These are phyloP conservation scores for Lachancea kluyveri DNA, from an alignment of 805 yeast genomes.

Conservation along the genomic window DNA sequence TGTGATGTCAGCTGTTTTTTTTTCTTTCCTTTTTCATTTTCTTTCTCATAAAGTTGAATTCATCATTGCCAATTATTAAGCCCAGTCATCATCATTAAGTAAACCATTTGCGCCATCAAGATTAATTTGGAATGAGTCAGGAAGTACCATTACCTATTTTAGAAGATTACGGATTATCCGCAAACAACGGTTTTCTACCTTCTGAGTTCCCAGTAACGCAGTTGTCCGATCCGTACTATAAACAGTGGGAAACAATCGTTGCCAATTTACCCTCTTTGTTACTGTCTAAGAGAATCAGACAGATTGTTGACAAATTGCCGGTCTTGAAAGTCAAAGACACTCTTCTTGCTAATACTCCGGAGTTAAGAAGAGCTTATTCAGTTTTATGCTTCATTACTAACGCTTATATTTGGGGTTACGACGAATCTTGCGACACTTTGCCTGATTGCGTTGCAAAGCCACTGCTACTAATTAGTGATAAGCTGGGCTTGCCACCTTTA, in stretches of 20 bases:
- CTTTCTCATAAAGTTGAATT: no score
- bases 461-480: slow-evolving; percentile 48
- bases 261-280: slow-evolving; percentile 66
- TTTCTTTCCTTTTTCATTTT: no score
- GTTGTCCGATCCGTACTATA: slow-evolving; percentile 56
- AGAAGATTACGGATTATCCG: slow-evolving; percentile 64
- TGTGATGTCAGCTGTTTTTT: no score
- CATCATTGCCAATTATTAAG: no score
- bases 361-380: slow-evolving; percentile 75
- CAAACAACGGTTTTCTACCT: slow-evolving; percentile 75
- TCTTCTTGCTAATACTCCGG: slow-evolving; percentile 33
- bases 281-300: slow-evolving; percentile 55
- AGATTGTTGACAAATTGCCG: slow-evolving; percentile 60
- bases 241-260: slow-evolving; percentile 73
- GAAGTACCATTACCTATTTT: slow-evolving; percentile 39
- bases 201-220: slow-evolving; percentile 51
- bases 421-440: slow-evolving; percentile 50
- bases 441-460: slow-evolving; percentile 72
- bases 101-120: no score
- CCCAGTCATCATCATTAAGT: no score
- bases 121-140: no score
- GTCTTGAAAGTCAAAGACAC: slow-evolving; percentile 44
- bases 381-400: slow-evolving; percentile 75
- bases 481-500: slow-evolving; percentile 73
- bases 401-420: slow-evolving; percentile 85